phyloP scores from a whole-genome alignment of 2,329 filamentous ascomycete species.

The Fusarium subglutinans region DNA sequence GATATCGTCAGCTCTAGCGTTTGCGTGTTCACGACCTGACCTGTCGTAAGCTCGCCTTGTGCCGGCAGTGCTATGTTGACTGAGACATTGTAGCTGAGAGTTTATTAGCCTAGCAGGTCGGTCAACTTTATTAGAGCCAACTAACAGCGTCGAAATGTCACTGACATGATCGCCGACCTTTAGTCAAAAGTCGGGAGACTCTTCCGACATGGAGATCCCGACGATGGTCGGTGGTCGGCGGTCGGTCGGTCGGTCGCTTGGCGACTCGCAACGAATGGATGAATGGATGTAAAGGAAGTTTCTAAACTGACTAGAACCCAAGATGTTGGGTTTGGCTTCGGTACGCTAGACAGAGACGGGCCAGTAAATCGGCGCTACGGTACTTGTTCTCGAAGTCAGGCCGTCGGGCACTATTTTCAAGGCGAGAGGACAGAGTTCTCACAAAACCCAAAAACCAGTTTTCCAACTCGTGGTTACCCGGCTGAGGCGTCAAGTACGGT shows the following conservation, averaged over 20 bases:
- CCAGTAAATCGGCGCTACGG: slow-evolving; percentile 1
- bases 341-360: slow-evolving; percentile 10
- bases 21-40: background rate
- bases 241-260: background rate
- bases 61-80: background rate
- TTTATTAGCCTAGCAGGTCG: background rate
- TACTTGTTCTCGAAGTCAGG: slow-evolving; percentile 5
- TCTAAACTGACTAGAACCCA: slow-evolving; percentile 1
- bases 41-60: background rate
- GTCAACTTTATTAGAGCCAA: background rate
- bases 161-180: slow-evolving; percentile 18
- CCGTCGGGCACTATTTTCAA: slow-evolving; percentile 8
- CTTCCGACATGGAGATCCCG: background rate
- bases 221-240: background rate
- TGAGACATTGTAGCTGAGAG: slow-evolving; percentile 24
- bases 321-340: slow-evolving; percentile 16
- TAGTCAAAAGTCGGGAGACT: background rate
- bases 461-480: slow-evolving; percentile 19
- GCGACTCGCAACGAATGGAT: background rate
- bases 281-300: background rate
- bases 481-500: slow-evolving; percentile 17
- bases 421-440: background rate
- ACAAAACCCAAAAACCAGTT: slow-evolving; percentile 25
- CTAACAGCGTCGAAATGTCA: slow-evolving; percentile 15
- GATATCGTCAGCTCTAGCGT: slow-evolving; percentile 1